Evolutionary conservation across 1,139 yeast genomes (phyloP).

Genomic region (Geotrichum europaeum): DNA sequence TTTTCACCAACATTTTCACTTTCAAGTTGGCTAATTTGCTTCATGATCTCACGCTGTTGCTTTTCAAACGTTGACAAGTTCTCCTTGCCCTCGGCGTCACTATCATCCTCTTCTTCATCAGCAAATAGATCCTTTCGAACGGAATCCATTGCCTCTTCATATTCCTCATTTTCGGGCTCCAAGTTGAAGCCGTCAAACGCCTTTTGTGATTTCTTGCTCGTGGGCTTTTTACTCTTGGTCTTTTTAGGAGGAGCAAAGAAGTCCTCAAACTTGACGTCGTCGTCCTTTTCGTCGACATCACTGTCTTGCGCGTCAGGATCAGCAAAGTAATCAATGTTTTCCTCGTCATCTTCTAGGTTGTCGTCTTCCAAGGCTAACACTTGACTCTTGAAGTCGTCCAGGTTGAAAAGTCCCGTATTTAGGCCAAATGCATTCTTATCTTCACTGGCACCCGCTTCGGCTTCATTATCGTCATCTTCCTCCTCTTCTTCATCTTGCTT

Average conservation of each 20-base stretch:
- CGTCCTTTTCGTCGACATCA: constrained; percentile 29
- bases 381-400: constrained; percentile 81
- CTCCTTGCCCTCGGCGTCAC: constrained; percentile 29
- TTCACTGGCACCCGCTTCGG: constrained; percentile 24
- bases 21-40: constrained; percentile 73
- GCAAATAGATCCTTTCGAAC: constrained; percentile 55
- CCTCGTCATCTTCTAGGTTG: constrained; percentile 62
- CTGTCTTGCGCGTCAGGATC: constrained; percentile 37
- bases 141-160: constrained; percentile 47
- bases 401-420: constrained; percentile 78
- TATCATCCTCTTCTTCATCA: constrained; percentile 38
- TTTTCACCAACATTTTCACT: constrained; percentile 84
- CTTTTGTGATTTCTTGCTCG: constrained; percentile 16
- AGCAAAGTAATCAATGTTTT: constrained; percentile 53
- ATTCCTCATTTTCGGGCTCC: constrained; percentile 49
- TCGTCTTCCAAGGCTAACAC: constrained; percentile 51
- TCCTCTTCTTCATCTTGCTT: constrained; percentile 29
- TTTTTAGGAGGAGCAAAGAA: constrained; percentile 38
- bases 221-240: constrained; percentile 9
- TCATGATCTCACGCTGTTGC: constrained; percentile 70
- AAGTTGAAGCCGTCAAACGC: constrained; percentile 57
- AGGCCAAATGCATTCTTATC: constrained; percentile 47
- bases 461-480: constrained; percentile 26
- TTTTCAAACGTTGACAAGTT: constrained; percentile 73
- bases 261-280: constrained; percentile 35